These are phyloP conservation scores for Arabis hirsuta DNA, from an alignment of 345 rosid species.

Conservation along the genomic window DNA sequence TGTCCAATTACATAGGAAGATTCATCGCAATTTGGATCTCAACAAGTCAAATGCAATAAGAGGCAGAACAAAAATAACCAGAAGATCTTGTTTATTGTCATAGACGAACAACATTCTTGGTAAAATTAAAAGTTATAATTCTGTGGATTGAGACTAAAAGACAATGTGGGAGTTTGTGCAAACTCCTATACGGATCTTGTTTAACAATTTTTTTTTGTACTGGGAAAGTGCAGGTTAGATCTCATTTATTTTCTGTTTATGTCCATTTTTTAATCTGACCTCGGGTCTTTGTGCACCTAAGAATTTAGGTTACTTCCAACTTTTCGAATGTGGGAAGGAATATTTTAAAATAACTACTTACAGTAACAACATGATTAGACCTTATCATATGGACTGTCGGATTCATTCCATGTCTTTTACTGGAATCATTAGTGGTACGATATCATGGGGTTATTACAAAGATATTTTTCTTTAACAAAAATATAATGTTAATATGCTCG, in stretches of 20 bases:
- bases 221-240: constrained; percentile 87
- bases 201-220: too few relatives aligned
- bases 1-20: too few relatives aligned
- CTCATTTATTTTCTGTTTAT: constrained; percentile 2
- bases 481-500: constrained; percentile 3
- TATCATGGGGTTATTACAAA: constrained; percentile 17
- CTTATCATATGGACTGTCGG: not conserved
- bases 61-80: not conserved
- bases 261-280: not conserved
- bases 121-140: too few relatives aligned
- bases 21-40: not conserved
- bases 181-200: too few relatives aligned
- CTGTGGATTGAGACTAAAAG: too few relatives aligned
- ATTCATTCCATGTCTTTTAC: constrained; percentile 6
- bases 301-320: not conserved
- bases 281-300: not conserved
- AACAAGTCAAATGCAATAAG: not conserved
- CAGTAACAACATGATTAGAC: not conserved
- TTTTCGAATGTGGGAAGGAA: constrained; percentile 11
- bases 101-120: too few relatives aligned
- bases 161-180: too few relatives aligned
- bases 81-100: not conserved
- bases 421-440: constrained; percentile 3
- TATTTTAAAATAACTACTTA: not conserved
- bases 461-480: not conserved